Base-by-base conservation (phyloP, 176 grass and related monocot genomes). In the Dactylis glomerata region DNA sequence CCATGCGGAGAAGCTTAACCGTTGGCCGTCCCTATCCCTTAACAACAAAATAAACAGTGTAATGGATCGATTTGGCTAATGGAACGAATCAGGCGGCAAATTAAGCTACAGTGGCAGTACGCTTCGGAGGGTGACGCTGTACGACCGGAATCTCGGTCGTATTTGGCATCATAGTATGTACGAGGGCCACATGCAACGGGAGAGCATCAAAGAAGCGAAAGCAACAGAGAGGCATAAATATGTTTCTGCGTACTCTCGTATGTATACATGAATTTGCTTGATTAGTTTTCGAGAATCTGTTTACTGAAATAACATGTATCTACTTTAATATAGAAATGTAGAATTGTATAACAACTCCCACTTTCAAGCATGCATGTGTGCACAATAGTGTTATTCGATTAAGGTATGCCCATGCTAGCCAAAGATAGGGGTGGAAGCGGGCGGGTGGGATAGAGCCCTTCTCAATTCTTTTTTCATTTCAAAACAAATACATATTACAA, bases 161-260 rank as follows among this genome's bases (percentile, higher is more conserved):
- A 51, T 78, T 77, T 83, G 68, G 58, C 71, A 61, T 63, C 65
- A 32, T 38, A n/a, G 37, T 31, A 38, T 64, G 51, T 19, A 68
- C 8, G 49, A 36, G 68, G 32, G 10, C 1, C 1, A 19, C 57
- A 77, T 52, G 58, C 30, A 51, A 3, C 49, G 32, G 73, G 8
- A 47, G 38, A 12, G 82, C 54, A 40, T 64, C 81, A 13, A 42
- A 17, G 6, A 20, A 54, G 13, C 52, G 81, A 88, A 79, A 79
- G 82, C 76, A 46, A 88, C 87, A 26, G 22, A 63, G 68, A 72
- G 30, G 65, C 66, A 52, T 56, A 64, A 88, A 24, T 51, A 83
- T 33, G 62, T 78, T 50, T 52, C 50, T 52, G 22, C 17, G 19
- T 51, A 49, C 46, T 12, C 16, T 51, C 5, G 49, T 52, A 52